Conservation (phyloP, 805 yeast species). For the Tetrapisispora nanseiensis region DNA sequence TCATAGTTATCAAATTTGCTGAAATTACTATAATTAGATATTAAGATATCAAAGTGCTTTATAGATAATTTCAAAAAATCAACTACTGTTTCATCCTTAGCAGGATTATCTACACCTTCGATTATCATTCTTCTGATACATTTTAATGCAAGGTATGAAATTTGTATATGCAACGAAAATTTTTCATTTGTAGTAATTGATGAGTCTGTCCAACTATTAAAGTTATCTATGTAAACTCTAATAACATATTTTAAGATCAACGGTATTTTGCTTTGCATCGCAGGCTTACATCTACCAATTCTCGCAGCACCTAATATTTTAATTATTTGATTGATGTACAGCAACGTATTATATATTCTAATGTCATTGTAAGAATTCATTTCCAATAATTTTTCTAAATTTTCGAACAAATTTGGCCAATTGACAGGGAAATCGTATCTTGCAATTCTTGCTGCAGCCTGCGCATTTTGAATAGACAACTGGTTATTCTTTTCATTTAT, state of each 20-base stretch:
- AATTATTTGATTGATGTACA: slow-evolving; percentile 66
- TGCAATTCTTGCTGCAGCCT: slow-evolving; percentile 67
- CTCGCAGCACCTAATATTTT: slow-evolving; percentile 66
- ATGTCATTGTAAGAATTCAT: slow-evolving; percentile 38
- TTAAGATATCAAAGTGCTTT: slow-evolving; percentile 49
- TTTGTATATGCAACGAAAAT: slow-evolving; percentile 39
- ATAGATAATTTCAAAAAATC: slow-evolving; percentile 52
- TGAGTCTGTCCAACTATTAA: slow-evolving; percentile 51
- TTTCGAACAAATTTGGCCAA: slow-evolving; percentile 78
- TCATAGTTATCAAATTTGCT: slow-evolving; percentile 39
- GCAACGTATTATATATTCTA: slow-evolving; percentile 50
- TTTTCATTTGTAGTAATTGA: slow-evolving; percentile 20
- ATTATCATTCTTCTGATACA: slow-evolving; percentile 61
- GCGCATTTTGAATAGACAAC: slow-evolving; percentile 74
- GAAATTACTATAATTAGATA: slow-evolving; percentile 43
- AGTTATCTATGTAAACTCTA: slow-evolving; percentile 48
- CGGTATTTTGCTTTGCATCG: slow-evolving; percentile 65
- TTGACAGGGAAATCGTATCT: slow-evolving; percentile 78
- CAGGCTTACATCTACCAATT: slow-evolving; percentile 73
- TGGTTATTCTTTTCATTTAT: slow-evolving; percentile 65
- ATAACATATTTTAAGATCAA: slow-evolving; percentile 50
- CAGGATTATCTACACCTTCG: slow-evolving; percentile 67
- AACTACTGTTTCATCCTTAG: slow-evolving; percentile 41
- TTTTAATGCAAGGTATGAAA: slow-evolving; percentile 71
- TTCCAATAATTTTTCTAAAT: slow-evolving; percentile 38